These are phyloP conservation scores for Globisporangium cederbergense DNA, from an alignment of 352 stramenopile genomes.

Conservation along the genomic window DNA sequence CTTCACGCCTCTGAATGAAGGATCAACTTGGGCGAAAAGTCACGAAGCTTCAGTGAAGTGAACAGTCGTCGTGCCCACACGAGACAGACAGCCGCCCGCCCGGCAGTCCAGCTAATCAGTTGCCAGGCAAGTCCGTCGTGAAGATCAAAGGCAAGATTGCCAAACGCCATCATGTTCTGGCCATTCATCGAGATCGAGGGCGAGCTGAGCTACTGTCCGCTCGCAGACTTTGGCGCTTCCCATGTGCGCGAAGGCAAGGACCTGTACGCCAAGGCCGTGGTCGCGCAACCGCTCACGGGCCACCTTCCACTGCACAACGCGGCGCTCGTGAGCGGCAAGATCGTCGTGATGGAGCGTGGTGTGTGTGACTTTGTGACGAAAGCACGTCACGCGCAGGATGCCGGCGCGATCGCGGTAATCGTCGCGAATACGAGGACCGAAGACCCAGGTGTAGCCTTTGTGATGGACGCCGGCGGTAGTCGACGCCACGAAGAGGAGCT, in stretches of 20 bases:
- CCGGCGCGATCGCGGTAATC: slow-evolving; percentile 61
- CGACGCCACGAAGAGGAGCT: slow-evolving; percentile 15
- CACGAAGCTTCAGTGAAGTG: too few species aligned
- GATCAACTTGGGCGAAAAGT: neutral
- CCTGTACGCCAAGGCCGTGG: slow-evolving; percentile 45
- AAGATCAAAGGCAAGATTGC: neutral
- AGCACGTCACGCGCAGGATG: slow-evolving; percentile 57
- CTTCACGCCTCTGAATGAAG: neutral
- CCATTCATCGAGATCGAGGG: slow-evolving; percentile 63
- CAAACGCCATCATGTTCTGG: slow-evolving; percentile 50
- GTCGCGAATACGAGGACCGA: slow-evolving; percentile 49
- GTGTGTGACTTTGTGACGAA: slow-evolving; percentile 82
- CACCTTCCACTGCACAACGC: slow-evolving; percentile 52
- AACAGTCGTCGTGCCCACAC: too few species aligned
- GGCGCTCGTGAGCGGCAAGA: slow-evolving; percentile 37
- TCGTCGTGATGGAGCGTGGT: slow-evolving; percentile 63
- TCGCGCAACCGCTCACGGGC: slow-evolving; percentile 57
- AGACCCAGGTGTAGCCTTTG: slow-evolving; percentile 39
- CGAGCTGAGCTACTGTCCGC: slow-evolving; percentile 56
- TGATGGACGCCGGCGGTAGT: slow-evolving; percentile 59
- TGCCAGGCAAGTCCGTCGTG: neutral
- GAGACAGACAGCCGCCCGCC: too few species aligned
- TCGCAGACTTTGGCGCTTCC: slow-evolving; percentile 56
- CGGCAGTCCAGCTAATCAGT: too few species aligned
- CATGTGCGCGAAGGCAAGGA: slow-evolving; percentile 42